phyloP scores from a whole-genome alignment of 2,329 filamentous ascomycete genomes.

The Onygenales sp. region DNA sequence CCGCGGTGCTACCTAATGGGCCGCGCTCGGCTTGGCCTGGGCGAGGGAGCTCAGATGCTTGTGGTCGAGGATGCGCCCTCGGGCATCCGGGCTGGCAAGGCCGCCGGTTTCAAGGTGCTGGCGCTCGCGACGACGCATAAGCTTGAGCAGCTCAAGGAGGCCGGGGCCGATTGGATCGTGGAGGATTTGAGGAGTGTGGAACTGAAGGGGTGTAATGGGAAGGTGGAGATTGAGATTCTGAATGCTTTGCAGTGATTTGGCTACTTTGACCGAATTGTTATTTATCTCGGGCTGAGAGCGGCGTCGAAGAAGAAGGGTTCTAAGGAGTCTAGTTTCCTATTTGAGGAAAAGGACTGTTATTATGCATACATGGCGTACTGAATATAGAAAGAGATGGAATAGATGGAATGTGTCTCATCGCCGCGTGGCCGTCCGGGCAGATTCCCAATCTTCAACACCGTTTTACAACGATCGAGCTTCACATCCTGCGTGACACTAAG shows the following conservation, averaged over 20 bases:
- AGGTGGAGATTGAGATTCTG: constrained; percentile 57
- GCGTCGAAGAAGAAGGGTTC: not conserved
- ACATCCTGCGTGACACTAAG: no score
- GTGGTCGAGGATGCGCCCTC: constrained; percentile 87
- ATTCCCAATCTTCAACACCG: no score
- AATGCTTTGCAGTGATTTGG: constrained; percentile 40
- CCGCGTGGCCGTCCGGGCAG: no score
- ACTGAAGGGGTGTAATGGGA: constrained; percentile 49
- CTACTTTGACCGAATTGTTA: not conserved
- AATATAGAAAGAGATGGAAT: no score
- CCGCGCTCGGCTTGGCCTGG: constrained; percentile 47
- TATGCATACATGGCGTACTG: no score
- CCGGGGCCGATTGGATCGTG: constrained; percentile 83
- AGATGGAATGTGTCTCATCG: no score
- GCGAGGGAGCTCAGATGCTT: constrained; percentile 47
- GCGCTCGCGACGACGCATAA: constrained; percentile 80
- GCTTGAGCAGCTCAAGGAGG: constrained; percentile 58
- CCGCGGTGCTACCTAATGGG: constrained; percentile 65
- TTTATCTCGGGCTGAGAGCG: not conserved
- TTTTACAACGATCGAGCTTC: no score
- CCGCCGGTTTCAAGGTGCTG: constrained; percentile 73
- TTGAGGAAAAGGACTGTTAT: no score
- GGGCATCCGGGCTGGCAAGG: constrained; percentile 73
- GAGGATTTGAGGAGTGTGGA: constrained; percentile 65
- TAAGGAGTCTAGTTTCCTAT: no score